Conservation (phyloP, 2,329 filamentous ascomycete genomes). For the Talaromyces sp. region DNA sequence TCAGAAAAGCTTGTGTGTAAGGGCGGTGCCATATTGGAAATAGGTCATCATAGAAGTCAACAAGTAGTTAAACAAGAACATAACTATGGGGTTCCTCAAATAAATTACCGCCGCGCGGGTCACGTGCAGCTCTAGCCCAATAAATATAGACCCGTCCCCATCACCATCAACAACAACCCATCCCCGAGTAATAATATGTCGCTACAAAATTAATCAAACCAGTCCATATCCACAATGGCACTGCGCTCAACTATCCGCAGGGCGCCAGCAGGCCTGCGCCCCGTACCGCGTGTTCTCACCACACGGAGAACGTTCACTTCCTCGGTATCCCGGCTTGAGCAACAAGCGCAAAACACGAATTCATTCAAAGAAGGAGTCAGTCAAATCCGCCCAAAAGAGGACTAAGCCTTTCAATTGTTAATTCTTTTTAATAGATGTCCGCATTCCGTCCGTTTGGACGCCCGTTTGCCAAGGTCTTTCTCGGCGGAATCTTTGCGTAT, state of each 20-base stretch:
- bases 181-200: not conserved
- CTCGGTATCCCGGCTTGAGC: not conserved
- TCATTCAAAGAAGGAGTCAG: conserved; percentile 26
- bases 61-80: not conserved
- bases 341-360: conserved; percentile 6
- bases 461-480: conserved; percentile 44
- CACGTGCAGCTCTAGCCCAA: not conserved
- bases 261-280: not conserved
- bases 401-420: not conserved
- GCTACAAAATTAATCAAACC: not conserved
- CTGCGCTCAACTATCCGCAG: not conserved
- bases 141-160: not conserved
- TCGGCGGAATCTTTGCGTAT: conserved; percentile 44
- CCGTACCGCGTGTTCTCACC: not conserved
- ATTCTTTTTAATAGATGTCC: conserved; percentile 24
- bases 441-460: conserved; percentile 35
- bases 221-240: not conserved
- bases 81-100: not conserved
- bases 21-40: no score
- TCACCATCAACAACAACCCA: not conserved
- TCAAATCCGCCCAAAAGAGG: not conserved
- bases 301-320: conserved; percentile 3
- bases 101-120: not conserved
- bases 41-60: not conserved
- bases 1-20: no score